Base-by-base conservation (phyloP, 306 rosid species). In the Dalbergia oliveri region DNA sequence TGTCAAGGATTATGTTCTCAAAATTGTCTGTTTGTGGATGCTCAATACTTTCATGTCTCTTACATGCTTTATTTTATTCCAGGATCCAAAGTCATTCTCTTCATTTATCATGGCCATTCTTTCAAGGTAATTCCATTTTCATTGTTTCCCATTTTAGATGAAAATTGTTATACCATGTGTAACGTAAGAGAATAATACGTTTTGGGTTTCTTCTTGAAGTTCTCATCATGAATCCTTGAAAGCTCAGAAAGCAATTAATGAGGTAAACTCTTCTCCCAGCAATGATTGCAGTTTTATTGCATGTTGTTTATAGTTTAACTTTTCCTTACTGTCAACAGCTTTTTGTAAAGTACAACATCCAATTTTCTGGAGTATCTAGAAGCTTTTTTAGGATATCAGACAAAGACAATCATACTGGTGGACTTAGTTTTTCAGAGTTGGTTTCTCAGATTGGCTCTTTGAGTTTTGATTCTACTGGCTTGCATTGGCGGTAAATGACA, bases 181-280 rank as follows among this genome's bases (percentile, higher is more conserved):
- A 57, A 15, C 77, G 44, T 18, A 47, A 34, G 56, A 84, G 68
- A 73, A 80, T 86, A 77, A 73, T 68, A 75, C 15, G 73, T 79
- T 71, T 34, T 33, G 53, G 60, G 49, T 87, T 83, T 78, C 69
- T 78, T 51, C 87, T 64, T 90, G 90, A 78, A 95, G 99, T 84
- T 93, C 99, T 62, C 99, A 95, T 87, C 99, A 95, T 73, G 99
- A 90, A 75, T 95, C 99, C 67, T 84, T 95, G 91, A 95, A 95
- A 90, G 83, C 94, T 63, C 99, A 95, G 89, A 95, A 95, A 86
- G 93, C 94, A 79, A 93, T 95, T 81, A 95, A 87, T 85, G 98
- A 91, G 99, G 99, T 95, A 91, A 85, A 69, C 73, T 26, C 73
- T 31, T 78, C 57, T 64, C 53, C 58, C 45, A 18, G 64, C 64